phyloP scores from a whole-genome alignment of 176 grass and related monocot genomes.

The Avena atlantica region DNA sequence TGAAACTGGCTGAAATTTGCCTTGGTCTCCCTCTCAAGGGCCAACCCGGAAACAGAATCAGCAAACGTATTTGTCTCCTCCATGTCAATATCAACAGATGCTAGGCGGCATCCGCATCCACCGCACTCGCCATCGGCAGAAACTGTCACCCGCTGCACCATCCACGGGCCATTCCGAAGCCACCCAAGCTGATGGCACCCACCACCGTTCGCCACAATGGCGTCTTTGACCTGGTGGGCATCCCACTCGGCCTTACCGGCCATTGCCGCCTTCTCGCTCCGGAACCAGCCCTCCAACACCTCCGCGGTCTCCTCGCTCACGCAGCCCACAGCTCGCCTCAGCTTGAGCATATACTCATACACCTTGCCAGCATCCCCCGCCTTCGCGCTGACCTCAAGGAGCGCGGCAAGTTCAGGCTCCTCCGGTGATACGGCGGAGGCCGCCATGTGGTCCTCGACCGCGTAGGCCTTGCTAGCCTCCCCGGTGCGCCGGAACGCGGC shows the following conservation, averaged over 20 bases:
- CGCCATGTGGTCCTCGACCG: constrained; percentile 67
- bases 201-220: constrained; percentile 66
- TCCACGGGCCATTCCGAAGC: constrained; percentile 61
- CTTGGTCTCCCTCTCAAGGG: constrained; percentile 78
- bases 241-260: constrained; percentile 38
- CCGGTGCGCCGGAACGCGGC: constrained; percentile 55
- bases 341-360: constrained; percentile 81
- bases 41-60: constrained; percentile 72
- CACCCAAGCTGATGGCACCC: constrained; percentile 80
- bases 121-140: constrained; percentile 42
- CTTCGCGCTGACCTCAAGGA: constrained; percentile 63
- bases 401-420: constrained; percentile 63
- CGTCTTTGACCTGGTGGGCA: constrained; percentile 37
- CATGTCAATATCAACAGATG: constrained; percentile 62
- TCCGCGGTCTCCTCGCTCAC: constrained; percentile 42
- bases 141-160: constrained; percentile 52
- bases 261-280: constrained; percentile 27
- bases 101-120: constrained; percentile 51
- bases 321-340: constrained; percentile 52
- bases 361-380: constrained; percentile 58
- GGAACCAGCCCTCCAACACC: constrained; percentile 68
- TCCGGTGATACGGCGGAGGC: constrained; percentile 60
- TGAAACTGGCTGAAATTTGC: constrained; percentile 84
- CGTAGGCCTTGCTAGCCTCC: constrained; percentile 67
- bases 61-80: constrained; percentile 65